Percentiles rank a stretch among this genome's conserved stretches.
Conservation (phyloP, 2,329 filamentous ascomycete genomes). For the Biscogniauxia sp. region DNA sequence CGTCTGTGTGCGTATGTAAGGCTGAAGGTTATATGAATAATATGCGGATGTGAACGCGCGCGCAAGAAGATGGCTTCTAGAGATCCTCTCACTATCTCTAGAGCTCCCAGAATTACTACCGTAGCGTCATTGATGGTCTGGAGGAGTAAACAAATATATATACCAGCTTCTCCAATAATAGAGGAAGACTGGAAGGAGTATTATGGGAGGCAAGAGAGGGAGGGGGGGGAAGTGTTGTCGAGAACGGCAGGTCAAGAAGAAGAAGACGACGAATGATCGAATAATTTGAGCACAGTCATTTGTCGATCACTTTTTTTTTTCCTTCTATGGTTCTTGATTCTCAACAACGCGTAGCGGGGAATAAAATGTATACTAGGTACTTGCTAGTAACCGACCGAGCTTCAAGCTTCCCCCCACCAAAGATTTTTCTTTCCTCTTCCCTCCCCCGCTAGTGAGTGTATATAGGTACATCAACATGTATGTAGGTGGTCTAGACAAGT, state of each 20-base stretch:
- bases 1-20: no score
- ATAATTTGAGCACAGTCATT: not conserved
- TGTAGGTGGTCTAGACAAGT: no score
- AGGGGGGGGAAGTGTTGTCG: not conserved
- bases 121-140: slow-evolving; percentile 53
- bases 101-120: slow-evolving; percentile 71
- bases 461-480: no score
- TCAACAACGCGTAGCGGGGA: not conserved
- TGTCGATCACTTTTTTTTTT: not conserved
- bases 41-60: not conserved
- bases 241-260: not conserved
- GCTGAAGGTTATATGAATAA: slow-evolving; percentile 10
- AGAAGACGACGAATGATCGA: not conserved
- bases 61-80: slow-evolving; percentile 57
- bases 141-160: slow-evolving; percentile 5
- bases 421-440: not conserved
- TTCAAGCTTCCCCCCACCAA: not conserved
- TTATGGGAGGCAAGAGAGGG: not conserved
- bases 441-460: no score
- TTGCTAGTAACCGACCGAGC: not conserved
- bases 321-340: not conserved
- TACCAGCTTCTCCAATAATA: not conserved
- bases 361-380: not conserved
- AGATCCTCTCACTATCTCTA: slow-evolving; percentile 77
- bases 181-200: not conserved